Evolutionary conservation across 2,329 filamentous ascomycete genomes (phyloP).

Genomic region (Triangularia setosa): DNA sequence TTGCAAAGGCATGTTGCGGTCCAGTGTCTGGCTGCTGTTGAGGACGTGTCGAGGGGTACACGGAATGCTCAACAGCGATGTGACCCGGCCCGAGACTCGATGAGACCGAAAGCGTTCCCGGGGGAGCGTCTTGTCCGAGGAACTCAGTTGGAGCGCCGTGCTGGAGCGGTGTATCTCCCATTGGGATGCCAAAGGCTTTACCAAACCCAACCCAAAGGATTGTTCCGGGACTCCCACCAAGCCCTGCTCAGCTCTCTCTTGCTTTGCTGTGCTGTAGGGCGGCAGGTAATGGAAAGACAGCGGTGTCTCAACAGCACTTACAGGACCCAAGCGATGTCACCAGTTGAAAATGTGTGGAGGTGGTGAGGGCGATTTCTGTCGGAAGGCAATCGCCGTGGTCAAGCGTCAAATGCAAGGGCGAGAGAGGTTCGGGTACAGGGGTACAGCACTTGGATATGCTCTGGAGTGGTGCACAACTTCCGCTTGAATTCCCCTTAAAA

Average conservation of each 20-base stretch:
- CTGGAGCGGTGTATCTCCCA: constrained; percentile 27
- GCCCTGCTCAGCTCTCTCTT: neutral
- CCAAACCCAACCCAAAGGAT: neutral
- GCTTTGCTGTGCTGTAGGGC: neutral
- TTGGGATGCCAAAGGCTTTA: constrained; percentile 3
- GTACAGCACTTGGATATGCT: neutral
- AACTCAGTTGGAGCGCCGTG: constrained; percentile 30
- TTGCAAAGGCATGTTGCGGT: constrained; percentile 38
- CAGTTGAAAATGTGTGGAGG: neutral
- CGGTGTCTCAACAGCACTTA: neutral
- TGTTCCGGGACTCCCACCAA: neutral
- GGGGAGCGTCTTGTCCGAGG: constrained; percentile 24
- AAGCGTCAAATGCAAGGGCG: constrained; percentile 19
- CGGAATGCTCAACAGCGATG: constrained; percentile 22
- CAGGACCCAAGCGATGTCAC: neutral
- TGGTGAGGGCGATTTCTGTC: neutral
- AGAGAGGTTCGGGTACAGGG: constrained; percentile 3
- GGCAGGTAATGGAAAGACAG: neutral
- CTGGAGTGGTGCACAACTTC: neutral
- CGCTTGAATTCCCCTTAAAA: neutral
- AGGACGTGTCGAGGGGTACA: constrained; percentile 18
- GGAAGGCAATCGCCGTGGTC: constrained; percentile 11
- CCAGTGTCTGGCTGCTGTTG: constrained; percentile 27
- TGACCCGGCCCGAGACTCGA: constrained; percentile 16
- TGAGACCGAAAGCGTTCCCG: constrained; percentile 10